Evolutionary conservation across 2,329 filamentous ascomycete species (phyloP).

Genomic region (Dothidotthia symphoricarpi): DNA sequence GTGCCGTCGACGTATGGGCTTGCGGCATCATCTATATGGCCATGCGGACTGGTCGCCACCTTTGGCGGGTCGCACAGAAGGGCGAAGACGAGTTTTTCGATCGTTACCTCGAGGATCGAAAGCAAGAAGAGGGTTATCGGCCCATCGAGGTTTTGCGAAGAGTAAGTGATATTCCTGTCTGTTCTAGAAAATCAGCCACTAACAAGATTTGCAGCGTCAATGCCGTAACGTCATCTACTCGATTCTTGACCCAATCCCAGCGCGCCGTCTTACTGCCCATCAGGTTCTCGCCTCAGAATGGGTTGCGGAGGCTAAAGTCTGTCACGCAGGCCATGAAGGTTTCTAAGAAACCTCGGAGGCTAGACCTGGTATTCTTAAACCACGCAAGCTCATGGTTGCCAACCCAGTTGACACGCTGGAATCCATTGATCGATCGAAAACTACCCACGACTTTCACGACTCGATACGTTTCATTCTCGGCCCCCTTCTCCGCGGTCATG

Average conservation of each 20-base stretch:
- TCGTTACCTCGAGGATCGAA: constrained; percentile 86
- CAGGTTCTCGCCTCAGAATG: constrained; percentile 98
- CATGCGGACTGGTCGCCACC: constrained; percentile 91
- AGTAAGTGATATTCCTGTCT: constrained; percentile 57
- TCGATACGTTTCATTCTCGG: not conserved
- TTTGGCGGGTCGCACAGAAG: constrained; percentile 96
- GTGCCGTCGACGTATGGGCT: constrained; percentile 98
- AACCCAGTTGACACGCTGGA: not conserved
- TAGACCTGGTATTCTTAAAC: constrained; percentile 13
- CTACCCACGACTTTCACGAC: too few relatives aligned
- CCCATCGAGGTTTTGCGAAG: constrained; percentile 94
- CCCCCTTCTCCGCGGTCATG: not conserved
- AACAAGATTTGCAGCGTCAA: constrained; percentile 64
- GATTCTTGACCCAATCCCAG: constrained; percentile 91
- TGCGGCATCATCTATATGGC: constrained; percentile 99
- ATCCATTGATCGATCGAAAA: too few relatives aligned
- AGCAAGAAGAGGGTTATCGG: constrained; percentile 92
- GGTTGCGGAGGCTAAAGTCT: constrained; percentile 96
- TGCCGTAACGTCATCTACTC: constrained; percentile 99
- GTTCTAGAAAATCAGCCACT: constrained; percentile 6
- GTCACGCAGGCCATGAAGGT: constrained; percentile 94
- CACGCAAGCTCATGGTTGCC: constrained; percentile 13
- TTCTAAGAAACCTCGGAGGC: constrained; percentile 54
- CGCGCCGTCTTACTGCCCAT: constrained; percentile 87
- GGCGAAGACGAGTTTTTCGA: constrained; percentile 98